Percentiles rank a stretch among this genome's conserved stretches.
Conservation (phyloP, 371 early-diverging fungal genomes). For the Chytridium lagenaria region DNA sequence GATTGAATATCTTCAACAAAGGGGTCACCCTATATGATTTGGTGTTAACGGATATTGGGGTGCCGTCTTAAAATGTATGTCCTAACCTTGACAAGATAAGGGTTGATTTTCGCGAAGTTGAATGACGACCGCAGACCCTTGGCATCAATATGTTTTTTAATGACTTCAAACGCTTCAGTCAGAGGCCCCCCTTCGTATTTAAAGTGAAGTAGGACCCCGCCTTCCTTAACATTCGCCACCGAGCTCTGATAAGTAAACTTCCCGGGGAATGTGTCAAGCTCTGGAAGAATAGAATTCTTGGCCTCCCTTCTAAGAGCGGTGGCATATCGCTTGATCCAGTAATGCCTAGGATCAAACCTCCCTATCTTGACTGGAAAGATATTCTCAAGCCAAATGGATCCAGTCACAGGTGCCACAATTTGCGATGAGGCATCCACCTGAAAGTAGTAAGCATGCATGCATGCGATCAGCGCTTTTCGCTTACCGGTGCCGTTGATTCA, state of each 20-base stretch:
- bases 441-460: too few species aligned
- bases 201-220: slow-evolving; percentile 56
- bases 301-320: slow-evolving; percentile 30
- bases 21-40: slow-evolving; percentile 78
- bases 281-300: slow-evolving; percentile 44
- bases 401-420: neutral
- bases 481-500: neutral
- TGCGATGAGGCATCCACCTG: neutral
- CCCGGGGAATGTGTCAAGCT: slow-evolving; percentile 34
- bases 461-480: too few species aligned
- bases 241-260: slow-evolving; percentile 44
- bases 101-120: slow-evolving; percentile 37
- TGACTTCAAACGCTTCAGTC: slow-evolving; percentile 39
- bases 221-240: slow-evolving; percentile 55
- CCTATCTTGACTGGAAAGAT: slow-evolving; percentile 48
- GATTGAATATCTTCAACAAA: slow-evolving; percentile 87
- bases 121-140: slow-evolving; percentile 35
- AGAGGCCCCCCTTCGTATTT: slow-evolving; percentile 45
- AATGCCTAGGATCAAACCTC: slow-evolving; percentile 34
- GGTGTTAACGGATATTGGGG: too few species aligned
- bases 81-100: slow-evolving; percentile 37
- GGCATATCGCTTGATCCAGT: slow-evolving; percentile 41
- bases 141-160: slow-evolving; percentile 30
- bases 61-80: too few species aligned
- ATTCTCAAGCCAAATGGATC: slow-evolving; percentile 53